Percentiles rank a stretch among this genome's conserved stretches.
Conservation (phyloP, 176 grass and related monocot genomes). For the Alopecurus myosuroides region DNA sequence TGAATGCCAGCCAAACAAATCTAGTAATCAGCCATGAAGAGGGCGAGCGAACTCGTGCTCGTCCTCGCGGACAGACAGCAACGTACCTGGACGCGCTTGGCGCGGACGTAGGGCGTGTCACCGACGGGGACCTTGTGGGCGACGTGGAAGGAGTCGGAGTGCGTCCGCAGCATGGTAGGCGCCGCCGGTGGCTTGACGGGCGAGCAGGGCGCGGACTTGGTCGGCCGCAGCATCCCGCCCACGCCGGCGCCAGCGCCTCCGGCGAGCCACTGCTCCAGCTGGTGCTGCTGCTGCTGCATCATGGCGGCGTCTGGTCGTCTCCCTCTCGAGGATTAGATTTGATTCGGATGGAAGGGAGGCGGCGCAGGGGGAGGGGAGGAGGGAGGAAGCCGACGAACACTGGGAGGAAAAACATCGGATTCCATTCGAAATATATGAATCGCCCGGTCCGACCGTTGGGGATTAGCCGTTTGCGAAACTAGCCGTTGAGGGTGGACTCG, state of each 20-base stretch:
- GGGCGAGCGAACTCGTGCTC: background rate
- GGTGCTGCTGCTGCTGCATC: constrained; percentile 40
- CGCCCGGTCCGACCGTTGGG: constrained; percentile 59
- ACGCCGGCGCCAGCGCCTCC: background rate
- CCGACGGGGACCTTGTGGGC: constrained; percentile 90
- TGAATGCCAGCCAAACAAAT: too few relatives aligned
- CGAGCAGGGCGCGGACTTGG: constrained; percentile 71
- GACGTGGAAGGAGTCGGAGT: constrained; percentile 77
- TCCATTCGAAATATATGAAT: constrained; percentile 39
- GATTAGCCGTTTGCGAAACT: constrained; percentile 52
- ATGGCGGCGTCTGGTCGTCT: background rate
- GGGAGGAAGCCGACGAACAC: background rate
- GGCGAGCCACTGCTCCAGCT: constrained; percentile 46
- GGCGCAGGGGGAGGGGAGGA: background rate
- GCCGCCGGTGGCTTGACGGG: constrained; percentile 50
- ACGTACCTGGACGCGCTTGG: constrained; percentile 87
- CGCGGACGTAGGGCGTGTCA: constrained; percentile 86
- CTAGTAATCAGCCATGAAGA: background rate
- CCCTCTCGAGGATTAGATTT: background rate
- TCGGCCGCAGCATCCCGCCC: constrained; percentile 32
- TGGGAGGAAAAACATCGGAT: constrained; percentile 22
- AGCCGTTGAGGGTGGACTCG: constrained; percentile 39
- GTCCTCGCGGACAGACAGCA: too few relatives aligned
- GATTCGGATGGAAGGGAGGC: background rate
- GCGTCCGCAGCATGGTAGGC: constrained; percentile 29